Conservation (phyloP, 2,329 filamentous ascomycete species). For the Trichothecium sympodiale region DNA sequence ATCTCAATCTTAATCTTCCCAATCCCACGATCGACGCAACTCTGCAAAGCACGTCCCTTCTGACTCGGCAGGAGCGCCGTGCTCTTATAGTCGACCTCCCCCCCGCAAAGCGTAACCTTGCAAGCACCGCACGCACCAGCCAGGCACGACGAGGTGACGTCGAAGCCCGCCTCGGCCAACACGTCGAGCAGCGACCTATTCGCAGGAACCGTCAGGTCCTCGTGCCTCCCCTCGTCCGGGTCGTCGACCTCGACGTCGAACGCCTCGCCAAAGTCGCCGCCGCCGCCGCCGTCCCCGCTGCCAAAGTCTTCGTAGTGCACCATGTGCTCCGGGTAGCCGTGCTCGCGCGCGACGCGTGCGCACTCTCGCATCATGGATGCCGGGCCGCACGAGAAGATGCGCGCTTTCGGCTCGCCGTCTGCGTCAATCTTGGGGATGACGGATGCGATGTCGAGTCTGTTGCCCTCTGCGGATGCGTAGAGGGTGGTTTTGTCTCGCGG, state of each 20-base stretch:
- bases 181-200: conserved; percentile 1
- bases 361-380: neutral
- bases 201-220: neutral
- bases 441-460: neutral
- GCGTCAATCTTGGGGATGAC: neutral
- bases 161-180: neutral
- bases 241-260: conserved; percentile 1
- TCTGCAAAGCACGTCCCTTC: too few species aligned
- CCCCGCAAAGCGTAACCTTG: neutral
- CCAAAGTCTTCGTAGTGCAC: conserved; percentile 2
- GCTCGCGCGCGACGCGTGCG: neutral
- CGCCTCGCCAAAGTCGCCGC: neutral
- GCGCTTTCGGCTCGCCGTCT: neutral
- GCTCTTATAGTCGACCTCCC: neutral
- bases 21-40: too few species aligned
- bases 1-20: too few species aligned
- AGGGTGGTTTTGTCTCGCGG: neutral
- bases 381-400: neutral
- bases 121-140: conserved; percentile 1
- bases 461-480: neutral
- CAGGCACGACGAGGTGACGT: conserved; percentile 1
- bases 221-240: conserved; percentile 1
- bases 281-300: too few species aligned
- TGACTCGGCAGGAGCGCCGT: too few species aligned
- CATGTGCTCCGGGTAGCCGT: neutral